These are phyloP conservation scores for Chaetomiaceae sp. DNA, from an alignment of 2,329 filamentous ascomycete genomes.

Conservation along the genomic window DNA sequence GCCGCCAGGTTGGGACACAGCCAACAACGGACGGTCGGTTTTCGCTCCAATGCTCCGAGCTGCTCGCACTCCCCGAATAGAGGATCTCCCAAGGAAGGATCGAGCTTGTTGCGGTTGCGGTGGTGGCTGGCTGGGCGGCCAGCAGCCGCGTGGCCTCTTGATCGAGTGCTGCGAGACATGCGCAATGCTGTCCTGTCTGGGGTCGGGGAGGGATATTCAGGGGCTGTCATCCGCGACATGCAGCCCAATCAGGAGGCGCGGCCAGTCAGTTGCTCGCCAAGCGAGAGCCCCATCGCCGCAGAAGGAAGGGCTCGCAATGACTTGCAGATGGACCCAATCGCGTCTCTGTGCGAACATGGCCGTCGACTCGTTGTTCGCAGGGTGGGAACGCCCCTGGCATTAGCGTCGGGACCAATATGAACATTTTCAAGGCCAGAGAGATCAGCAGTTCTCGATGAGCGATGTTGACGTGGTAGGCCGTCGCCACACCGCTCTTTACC, in stretches of 20 bases:
- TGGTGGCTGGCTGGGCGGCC: background rate
- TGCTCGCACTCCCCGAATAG: too few relatives aligned
- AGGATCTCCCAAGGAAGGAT: too few relatives aligned
- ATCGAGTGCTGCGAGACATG: background rate
- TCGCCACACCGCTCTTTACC: constrained; percentile 14
- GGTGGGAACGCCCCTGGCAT: too few relatives aligned
- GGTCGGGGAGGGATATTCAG: constrained; percentile 14
- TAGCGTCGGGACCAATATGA: too few relatives aligned
- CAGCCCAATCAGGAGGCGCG: constrained; percentile 17
- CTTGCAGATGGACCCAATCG: constrained; percentile 14
- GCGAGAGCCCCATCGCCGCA: constrained; percentile 4
- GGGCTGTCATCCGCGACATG: constrained; percentile 12
- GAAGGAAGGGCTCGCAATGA: constrained; percentile 11
- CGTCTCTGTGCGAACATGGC: too few relatives aligned
- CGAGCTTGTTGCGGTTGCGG: too few relatives aligned
- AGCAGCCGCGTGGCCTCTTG: background rate
- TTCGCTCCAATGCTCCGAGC: background rate
- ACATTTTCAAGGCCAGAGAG: too few relatives aligned
- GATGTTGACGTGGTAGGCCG: background rate
- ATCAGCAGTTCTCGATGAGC: background rate
- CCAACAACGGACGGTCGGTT: background rate
- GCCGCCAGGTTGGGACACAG: background rate
- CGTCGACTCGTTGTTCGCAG: too few relatives aligned
- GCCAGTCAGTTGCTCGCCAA: constrained; percentile 2
- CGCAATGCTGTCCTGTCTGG: too few relatives aligned